Evolutionary conservation across 805 yeast genomes (phyloP).

Genomic region (Limtongozyma cylindracea): DNA sequence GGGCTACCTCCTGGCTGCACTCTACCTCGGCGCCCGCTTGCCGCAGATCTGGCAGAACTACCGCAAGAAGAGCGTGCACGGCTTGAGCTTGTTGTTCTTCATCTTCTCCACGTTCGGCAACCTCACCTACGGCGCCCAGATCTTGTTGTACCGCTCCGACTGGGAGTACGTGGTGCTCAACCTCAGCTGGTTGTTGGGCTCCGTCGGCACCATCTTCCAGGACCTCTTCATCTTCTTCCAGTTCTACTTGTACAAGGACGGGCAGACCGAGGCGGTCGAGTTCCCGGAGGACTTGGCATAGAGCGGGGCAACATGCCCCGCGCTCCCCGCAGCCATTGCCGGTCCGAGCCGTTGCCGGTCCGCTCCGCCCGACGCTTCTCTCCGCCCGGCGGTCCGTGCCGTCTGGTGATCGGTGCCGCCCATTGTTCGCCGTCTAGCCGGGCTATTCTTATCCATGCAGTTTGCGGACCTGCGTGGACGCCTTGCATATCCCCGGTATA

Average conservation of each 20-base stretch:
- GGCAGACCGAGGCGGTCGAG: no score
- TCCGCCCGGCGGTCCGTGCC: no score
- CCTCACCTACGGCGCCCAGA: constrained; percentile 51
- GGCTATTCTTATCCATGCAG: no score
- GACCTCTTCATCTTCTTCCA: constrained; percentile 42
- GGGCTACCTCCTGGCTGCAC: constrained; percentile 43
- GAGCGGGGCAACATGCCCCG: no score
- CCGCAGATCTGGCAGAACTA: constrained; percentile 79
- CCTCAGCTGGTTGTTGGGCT: constrained; percentile 57
- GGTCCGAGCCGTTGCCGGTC: no score
- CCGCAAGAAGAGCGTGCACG: constrained; percentile 54
- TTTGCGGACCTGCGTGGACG: no score
- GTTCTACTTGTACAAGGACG: constrained; percentile 30
- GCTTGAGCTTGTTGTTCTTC: constrained; percentile 65
- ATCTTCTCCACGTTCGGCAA: constrained; percentile 54
- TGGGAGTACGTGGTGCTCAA: constrained; percentile 30
- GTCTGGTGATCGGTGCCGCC: no score
- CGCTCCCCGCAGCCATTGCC: no score
- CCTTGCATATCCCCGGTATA: no score
- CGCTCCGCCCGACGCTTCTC: no score
- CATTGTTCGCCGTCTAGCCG: no score
- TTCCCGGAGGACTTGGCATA: no score
- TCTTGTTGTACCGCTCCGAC: constrained; percentile 39
- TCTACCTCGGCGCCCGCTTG: constrained; percentile 39
- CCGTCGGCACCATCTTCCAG: constrained; percentile 53